A percentile compares a stretch with the other conserved stretches of the same genome.
phyloP scores from a whole-genome alignment of 176 grass and related monocot species.

The Rhynchospora breviuscula region DNA sequence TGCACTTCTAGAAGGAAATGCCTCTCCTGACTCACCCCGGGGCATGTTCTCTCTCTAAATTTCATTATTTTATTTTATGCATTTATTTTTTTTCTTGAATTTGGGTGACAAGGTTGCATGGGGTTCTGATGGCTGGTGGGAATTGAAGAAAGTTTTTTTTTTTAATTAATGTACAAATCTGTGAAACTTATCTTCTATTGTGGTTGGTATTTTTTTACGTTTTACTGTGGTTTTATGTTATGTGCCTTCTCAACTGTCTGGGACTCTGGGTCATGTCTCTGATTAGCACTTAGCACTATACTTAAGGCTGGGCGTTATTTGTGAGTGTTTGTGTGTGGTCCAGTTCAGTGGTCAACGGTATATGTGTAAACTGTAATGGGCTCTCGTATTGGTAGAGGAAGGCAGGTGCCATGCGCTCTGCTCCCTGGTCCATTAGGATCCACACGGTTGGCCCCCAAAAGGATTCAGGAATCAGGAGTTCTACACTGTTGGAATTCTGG shows the following conservation, averaged over 20 bases:
- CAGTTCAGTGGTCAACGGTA: neutral
- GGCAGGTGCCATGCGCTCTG: neutral
- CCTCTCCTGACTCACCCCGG: slow-evolving; percentile 47
- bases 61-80: neutral
- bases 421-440: neutral
- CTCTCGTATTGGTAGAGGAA: neutral
- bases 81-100: slow-evolving; percentile 14
- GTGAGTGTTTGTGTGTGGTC: neutral
- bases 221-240: neutral
- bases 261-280: neutral
- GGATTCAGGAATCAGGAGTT: neutral
- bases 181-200: neutral
- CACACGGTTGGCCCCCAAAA: neutral
- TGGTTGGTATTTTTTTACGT: neutral
- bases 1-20: slow-evolving; percentile 52
- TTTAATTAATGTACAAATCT: neutral
- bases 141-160: slow-evolving; percentile 12
- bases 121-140: neutral
- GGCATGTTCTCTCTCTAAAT: slow-evolving; percentile 33
- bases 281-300: too few relatives aligned
- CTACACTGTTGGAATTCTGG: neutral
- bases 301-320: neutral
- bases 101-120: neutral
- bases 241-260: neutral
- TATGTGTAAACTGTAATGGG: neutral